Conservation (phyloP, 2,329 filamentous ascomycete genomes). For the Aspergillus clavatus region DNA sequence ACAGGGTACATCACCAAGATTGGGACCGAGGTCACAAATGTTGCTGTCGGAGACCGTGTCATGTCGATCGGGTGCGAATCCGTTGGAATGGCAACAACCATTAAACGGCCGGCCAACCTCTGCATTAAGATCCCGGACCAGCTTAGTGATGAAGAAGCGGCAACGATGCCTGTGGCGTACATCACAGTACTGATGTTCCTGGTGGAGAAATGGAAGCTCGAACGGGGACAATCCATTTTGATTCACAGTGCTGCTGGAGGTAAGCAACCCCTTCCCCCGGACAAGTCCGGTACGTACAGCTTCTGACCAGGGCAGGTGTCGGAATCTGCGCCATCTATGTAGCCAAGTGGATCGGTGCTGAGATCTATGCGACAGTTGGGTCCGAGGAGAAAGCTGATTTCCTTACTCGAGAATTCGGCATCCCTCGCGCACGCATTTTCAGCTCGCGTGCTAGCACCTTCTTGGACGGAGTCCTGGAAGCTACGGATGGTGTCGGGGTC, state of each 20-base stretch:
- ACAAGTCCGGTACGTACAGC: too few relatives aligned
- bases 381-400: too few relatives aligned
- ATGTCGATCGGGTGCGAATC: not conserved
- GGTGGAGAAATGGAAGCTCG: not conserved
- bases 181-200: not conserved
- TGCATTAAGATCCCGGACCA: not conserved
- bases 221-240: conserved; percentile 3
- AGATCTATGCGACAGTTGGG: conserved; percentile 4
- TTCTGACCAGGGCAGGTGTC: too few relatives aligned
- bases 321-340: conserved; percentile 10
- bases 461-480: not conserved
- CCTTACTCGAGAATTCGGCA: conserved; percentile 12
- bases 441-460: conserved; percentile 4
- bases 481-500: conserved; percentile 4
- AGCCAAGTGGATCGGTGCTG: not conserved
- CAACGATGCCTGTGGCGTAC: not conserved
- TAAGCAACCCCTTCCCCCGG: too few relatives aligned
- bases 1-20: not conserved
- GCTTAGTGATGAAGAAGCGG: conserved; percentile 3
- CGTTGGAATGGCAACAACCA: not conserved
- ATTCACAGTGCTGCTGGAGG: conserved; percentile 12
- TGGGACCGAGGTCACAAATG: not conserved
- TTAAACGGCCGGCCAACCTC: too few relatives aligned
- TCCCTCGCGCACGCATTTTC: conserved; percentile 11
- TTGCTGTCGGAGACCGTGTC: not conserved